A percentile compares a stretch with the other conserved stretches of the same genome.
Evolutionary conservation across 192 early-diverging fungal genomes (phyloP).

Genomic region (Backusella macrospora): DNA sequence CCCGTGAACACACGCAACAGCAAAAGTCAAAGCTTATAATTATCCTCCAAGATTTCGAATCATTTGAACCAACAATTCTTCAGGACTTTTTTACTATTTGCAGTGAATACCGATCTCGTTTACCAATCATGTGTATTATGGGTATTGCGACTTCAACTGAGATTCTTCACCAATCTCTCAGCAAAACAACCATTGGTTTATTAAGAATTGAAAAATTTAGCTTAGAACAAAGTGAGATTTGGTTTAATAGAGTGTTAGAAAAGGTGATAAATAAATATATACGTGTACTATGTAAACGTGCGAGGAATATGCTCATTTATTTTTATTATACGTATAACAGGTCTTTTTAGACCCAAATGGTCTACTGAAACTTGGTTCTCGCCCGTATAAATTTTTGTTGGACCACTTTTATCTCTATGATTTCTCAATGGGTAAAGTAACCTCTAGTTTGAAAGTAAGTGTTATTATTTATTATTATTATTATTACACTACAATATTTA

Average conservation of each 20-base stretch:
- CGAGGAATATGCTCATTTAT: slow-evolving; percentile 25
- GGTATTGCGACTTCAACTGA: slow-evolving; percentile 89
- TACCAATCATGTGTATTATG: slow-evolving; percentile 82
- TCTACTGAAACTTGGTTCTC: slow-evolving; percentile 65
- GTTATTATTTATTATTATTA: not conserved
- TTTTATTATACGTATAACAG: slow-evolving; percentile 35
- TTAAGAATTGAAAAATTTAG: slow-evolving; percentile 81
- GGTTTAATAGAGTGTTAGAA: slow-evolving; percentile 69
- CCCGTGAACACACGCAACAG: slow-evolving; percentile 6
- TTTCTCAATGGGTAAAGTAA: slow-evolving; percentile 78
- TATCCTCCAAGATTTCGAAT: slow-evolving; percentile 88
- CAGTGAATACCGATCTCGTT: slow-evolving; percentile 66
- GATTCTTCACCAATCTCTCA: slow-evolving; percentile 76
- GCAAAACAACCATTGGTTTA: slow-evolving; percentile 69
- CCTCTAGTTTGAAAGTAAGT: slow-evolving; percentile 67
- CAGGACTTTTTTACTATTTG: slow-evolving; percentile 76
- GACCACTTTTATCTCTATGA: slow-evolving; percentile 81
- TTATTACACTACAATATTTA: not conserved
- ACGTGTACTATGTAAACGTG: not conserved
- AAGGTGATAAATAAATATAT: slow-evolving; percentile 43
- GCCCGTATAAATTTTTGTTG: slow-evolving; percentile 74
- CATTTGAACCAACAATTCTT: slow-evolving; percentile 71
- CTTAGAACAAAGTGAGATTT: slow-evolving; percentile 72
- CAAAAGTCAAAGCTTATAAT: slow-evolving; percentile 61
- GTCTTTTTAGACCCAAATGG: slow-evolving; percentile 58